Evolutionary conservation across 176 grass and related monocot species (phyloP), one percentile per base, ranked within the genome.

Genomic region (Hsuehochloa calcarea): DNA sequence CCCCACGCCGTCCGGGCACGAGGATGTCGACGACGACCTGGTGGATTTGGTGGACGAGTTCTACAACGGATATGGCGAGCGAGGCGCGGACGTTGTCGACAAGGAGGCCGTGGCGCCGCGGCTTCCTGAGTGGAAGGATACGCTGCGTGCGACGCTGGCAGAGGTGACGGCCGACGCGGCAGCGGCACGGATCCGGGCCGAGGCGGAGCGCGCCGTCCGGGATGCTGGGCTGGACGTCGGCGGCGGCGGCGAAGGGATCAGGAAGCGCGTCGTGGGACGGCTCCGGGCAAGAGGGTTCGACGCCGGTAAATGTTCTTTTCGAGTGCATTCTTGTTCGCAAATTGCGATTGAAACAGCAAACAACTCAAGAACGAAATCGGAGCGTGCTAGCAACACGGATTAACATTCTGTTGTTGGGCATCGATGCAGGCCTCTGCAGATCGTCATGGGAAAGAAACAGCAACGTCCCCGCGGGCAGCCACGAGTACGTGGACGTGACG

Each of bases 401-500:
- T 74, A 25, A 88, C 37, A 55, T 44, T 3, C 5, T 29, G 35
- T 16, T 31, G 25, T 77, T 78, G 20, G 67, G 4, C 22, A 7
- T 31, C 29, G 10, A 73, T 71, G 38, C 78, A 97, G 95, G 92
- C 9, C 60, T 98, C 38, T 98, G 95, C 90, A 80, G 75, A 70
- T 88, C 93, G n/a, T 86, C 87, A 1, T 91, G 93, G 89, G 80
- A 95, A 65, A 83, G 70, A 79, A 77, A 54, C 20, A 12, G 90
- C 34, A 47, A 79, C 76, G 5, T 85, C 10, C 52, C 85, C 0
- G 82, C 90, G 20, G 89, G 89, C 54, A 49, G 37, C 40, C 39
- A 98, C 65, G 93, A 90, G 65, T 95, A 86, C 85, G 87, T 95
- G 27, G 95, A 95, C 74, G 88, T 95, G 56, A 3, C 47, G 6